Evolutionary conservation across 352 stramenopile species (phyloP), one percentile per base, ranked within the genome.

Genomic region (Phytopythium montanum): DNA sequence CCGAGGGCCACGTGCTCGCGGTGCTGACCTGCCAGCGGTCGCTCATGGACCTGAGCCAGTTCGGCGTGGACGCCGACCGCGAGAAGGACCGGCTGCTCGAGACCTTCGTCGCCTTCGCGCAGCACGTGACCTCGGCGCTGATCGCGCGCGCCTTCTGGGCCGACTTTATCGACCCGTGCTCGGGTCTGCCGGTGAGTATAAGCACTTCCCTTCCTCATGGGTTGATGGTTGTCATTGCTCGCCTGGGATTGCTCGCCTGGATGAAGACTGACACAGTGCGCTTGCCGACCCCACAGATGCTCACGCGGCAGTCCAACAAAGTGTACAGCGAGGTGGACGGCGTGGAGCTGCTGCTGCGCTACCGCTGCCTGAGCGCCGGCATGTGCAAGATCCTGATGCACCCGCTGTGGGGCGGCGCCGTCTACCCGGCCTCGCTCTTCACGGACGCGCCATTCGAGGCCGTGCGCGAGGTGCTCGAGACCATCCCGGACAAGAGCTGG

Each of bases 81-180:
- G 96, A 99, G 79, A 99, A 99, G 64, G 95, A 99, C 77, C 79
- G 92, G 29, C 76, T 98, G n/a, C 84, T 98, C 1, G 97, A 98
- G 70, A 87, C 83, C n/a, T 98, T 98, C 65, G 79, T 97, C 33
- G 82, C 76, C 28, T 98, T 98, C 68, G 95, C 93, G 31, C 79
- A 95, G 55, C 70, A 85, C 38, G 69, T 99, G 21, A 92, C 81
- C 55, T 68, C 93, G 13, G 67, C 76, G 53, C 68, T 99, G 25
- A 71, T 85, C 42, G 73, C 69, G 25, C 75, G 72, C 34, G 81
- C 90, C 18, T 97, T 88, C 71, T 99, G 94, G 94, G 94, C 94
- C 18, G 96, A 99, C 77, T 99, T 96, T 69, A 99, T 98, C 70
- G 96, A 99, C 81, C 96, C 96, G 25, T 99, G 96, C 74, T 98